Evolutionary conservation across 2,329 filamentous ascomycete genomes (phyloP), one percentile per base, ranked within the genome.

Genomic region (Acrocalymma vagum): DNA sequence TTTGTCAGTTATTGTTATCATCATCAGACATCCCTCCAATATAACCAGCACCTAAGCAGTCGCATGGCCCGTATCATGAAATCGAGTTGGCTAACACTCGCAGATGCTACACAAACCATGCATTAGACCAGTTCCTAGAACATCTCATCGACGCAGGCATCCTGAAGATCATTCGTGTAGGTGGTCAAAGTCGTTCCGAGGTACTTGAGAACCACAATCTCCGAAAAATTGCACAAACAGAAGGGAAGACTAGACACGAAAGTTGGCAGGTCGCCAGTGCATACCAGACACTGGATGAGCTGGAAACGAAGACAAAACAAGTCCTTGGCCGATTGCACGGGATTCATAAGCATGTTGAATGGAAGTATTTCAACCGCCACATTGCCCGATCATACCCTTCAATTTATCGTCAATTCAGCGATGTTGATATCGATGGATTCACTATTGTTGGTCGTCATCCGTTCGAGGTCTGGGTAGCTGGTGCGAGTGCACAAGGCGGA

Each of bases 151-250:
- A 80, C 6, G 71, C 68, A 2, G 72, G 71, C 0, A 61, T 80
- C 4, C 51, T 63, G 0, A 70, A 80, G 5, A 73, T 88, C 17
- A 76, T 88, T 17, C 81, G 85, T 0, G 80, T 89, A 5, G 85
- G 86, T 0, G 76, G 74, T 1, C 75, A 75, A 11, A 83, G 77
- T 2, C 81, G 83, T 42, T 83, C 81, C 0, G 74, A 79, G 20
- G 52, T 65, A 2, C 63, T 88, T 1, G 55, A 77, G 7, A 55
- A 58, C 0, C 58, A 78, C n/a, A 85, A 81, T 38, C 72, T 87
- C 5, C 67, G 74, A 3, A 31, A 39, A 9, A 32, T 64, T 6
- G 26, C 48, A 9, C 36, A 53, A 13, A 24, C 13, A 9, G 54
- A 62, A 29, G 18, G 24, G 0, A 63, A 59, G 24, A 65, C 55